phyloP scores from a whole-genome alignment of 495 filamentous ascomycete species.

The Aspergillus leporis region DNA sequence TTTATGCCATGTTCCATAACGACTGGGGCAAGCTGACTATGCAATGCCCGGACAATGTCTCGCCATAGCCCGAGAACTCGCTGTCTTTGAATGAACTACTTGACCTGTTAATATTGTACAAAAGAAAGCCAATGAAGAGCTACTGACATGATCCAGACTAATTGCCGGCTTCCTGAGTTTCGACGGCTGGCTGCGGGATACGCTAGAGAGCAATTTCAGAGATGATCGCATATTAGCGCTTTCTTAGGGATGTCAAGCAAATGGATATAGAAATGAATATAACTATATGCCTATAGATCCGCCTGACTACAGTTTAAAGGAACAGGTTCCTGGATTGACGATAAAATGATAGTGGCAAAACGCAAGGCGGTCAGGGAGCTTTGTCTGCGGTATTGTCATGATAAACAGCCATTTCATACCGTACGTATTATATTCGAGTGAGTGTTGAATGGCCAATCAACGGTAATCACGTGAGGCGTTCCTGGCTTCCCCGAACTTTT shows the following conservation, averaged over 20 bases:
- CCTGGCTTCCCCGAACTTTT: constrained; percentile 52
- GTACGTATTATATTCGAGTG: not conserved
- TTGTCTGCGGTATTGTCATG: constrained; percentile 7
- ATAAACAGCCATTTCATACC: not conserved
- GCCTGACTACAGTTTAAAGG: no score
- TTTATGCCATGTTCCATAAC: not conserved
- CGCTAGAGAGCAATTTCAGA: constrained; percentile 28
- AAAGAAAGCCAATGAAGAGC: not conserved
- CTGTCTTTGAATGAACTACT: constrained; percentile 45
- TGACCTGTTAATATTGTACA: constrained; percentile 16
- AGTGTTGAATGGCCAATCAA: constrained; percentile 16
- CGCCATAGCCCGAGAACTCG: constrained; percentile 42
- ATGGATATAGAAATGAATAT: not conserved
- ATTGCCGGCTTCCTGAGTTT: constrained; percentile 41
- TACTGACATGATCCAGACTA: constrained; percentile 44
- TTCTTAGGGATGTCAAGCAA: not conserved
- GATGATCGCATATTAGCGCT: constrained; percentile 30
- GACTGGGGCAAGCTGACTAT: constrained; percentile 29
- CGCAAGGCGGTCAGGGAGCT: constrained; percentile 18
- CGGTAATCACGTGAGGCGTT: constrained; percentile 42
- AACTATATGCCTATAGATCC: not conserved
- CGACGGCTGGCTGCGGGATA: constrained; percentile 32
- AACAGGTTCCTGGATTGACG: not conserved
- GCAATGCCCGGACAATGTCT: constrained; percentile 39
- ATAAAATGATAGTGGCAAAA: constrained; percentile 8